Evolutionary conservation across 1,284 basidiomycete genomes (phyloP).

Genomic region (Agaricales sp.): DNA sequence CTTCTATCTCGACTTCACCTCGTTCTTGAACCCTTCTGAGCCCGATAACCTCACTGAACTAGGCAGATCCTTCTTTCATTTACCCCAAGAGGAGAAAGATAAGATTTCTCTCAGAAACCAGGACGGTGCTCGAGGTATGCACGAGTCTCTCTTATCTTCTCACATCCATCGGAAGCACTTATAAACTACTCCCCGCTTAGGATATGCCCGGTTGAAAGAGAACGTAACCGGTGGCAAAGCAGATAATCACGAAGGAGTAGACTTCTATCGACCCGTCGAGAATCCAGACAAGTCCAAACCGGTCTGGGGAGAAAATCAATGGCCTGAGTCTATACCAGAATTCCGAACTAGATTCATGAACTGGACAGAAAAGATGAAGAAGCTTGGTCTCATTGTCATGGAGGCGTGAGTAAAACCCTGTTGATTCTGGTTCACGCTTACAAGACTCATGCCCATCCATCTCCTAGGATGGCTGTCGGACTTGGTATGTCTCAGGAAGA

Average conservation of each 20-base stretch:
- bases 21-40: conserved; percentile 44
- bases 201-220: conserved; percentile 63
- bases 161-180: background rate
- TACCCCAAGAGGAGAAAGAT: conserved; percentile 68
- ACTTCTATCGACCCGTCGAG: conserved; percentile 68
- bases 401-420: conserved; percentile 54
- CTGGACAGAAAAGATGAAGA: conserved; percentile 80
- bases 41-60: conserved; percentile 55
- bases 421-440: conserved; percentile 10
- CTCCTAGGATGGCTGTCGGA: conserved; percentile 64
- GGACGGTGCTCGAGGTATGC: conserved; percentile 65
- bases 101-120: conserved; percentile 51
- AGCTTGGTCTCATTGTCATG: conserved; percentile 67
- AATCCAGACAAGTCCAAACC: conserved; percentile 58
- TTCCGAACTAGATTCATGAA: conserved; percentile 54
- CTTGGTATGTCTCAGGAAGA: conserved; percentile 63
- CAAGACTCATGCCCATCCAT: background rate
- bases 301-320: conserved; percentile 78
- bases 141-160: background rate
- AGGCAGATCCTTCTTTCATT: conserved; percentile 61
- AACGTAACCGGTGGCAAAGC: conserved; percentile 79
- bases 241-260: conserved; percentile 79
- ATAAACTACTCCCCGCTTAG: conserved; percentile 22
- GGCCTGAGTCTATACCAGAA: conserved; percentile 44
- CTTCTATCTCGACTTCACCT: conserved; percentile 72